These are phyloP conservation scores for Lepidium africanum DNA, from an alignment of 345 rosid species.

Conservation along the genomic window DNA sequence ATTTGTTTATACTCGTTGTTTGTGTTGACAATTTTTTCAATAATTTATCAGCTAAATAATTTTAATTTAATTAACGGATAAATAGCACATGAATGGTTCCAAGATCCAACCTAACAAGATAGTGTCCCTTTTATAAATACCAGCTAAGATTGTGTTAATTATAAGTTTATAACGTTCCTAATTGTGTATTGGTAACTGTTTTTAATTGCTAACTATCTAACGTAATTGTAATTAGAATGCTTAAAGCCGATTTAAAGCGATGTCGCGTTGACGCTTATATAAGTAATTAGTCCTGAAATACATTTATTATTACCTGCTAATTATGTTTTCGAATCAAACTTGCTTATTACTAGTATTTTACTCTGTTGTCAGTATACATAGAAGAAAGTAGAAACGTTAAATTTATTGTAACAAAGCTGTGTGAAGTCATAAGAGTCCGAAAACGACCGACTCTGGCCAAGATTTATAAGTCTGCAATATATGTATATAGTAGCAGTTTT, in stretches of 20 bases:
- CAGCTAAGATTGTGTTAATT: neutral
- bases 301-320: neutral
- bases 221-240: too few species aligned
- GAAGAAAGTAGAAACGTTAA: neutral
- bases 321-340: neutral
- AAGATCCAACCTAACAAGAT: neutral
- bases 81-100: neutral
- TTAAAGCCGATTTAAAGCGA: neutral
- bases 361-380: neutral
- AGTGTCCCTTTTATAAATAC: neutral
- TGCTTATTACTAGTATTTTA: neutral
- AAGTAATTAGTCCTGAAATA: neutral
- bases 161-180: too few species aligned
- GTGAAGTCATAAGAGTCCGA: neutral
- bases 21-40: neutral
- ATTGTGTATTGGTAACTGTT: neutral
- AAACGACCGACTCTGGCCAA: slow-evolving; percentile 7
- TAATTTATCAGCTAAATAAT: neutral
- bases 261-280: neutral
- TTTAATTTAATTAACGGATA: neutral
- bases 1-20: neutral
- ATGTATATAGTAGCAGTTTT: neutral
- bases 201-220: neutral
- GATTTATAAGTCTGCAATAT: neutral
- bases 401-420: neutral